Conservation (phyloP, 257 asterid genomes). For the Salvia miltiorrhiza region DNA sequence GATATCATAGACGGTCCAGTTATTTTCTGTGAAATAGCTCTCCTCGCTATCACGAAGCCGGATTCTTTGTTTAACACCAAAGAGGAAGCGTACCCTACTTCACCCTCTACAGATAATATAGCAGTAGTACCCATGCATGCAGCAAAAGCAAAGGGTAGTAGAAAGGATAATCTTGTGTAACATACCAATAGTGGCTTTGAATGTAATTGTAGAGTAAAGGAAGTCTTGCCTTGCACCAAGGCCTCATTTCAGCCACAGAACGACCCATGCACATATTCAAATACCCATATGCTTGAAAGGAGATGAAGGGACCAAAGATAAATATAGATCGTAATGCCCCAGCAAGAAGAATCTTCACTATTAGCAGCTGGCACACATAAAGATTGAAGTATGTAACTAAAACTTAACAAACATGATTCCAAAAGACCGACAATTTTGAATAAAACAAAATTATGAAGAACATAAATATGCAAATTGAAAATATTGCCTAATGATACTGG, state of each 20-base stretch:
- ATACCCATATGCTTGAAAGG: constrained; percentile 83
- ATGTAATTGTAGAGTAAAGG: constrained; percentile 90
- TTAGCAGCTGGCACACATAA: constrained; percentile 46
- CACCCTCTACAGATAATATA: constrained; percentile 11
- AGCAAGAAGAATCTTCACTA: constrained; percentile 45
- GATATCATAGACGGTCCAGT: not conserved
- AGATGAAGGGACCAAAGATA: constrained; percentile 61
- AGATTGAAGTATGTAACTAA: not conserved
- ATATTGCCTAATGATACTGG: not conserved
- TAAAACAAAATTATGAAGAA: not conserved
- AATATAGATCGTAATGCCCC: constrained; percentile 62
- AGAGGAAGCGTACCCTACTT: not conserved
- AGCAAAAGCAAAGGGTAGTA: constrained; percentile 11
- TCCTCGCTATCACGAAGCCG: not conserved
- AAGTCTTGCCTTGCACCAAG: constrained; percentile 93
- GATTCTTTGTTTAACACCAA: constrained; percentile 7
- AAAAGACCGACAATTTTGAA: not conserved
- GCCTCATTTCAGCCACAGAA: constrained; percentile 57
- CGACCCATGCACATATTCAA: constrained; percentile 60
- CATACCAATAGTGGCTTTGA: constrained; percentile 95
- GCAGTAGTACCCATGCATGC: constrained; percentile 1
- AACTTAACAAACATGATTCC: not conserved
- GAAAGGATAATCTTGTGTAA: constrained; percentile 19
- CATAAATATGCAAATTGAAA: not conserved
- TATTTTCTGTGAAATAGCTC: not conserved